Conservation (phyloP, 2,329 filamentous ascomycete genomes). For the Penicillium sclerotigenum region DNA sequence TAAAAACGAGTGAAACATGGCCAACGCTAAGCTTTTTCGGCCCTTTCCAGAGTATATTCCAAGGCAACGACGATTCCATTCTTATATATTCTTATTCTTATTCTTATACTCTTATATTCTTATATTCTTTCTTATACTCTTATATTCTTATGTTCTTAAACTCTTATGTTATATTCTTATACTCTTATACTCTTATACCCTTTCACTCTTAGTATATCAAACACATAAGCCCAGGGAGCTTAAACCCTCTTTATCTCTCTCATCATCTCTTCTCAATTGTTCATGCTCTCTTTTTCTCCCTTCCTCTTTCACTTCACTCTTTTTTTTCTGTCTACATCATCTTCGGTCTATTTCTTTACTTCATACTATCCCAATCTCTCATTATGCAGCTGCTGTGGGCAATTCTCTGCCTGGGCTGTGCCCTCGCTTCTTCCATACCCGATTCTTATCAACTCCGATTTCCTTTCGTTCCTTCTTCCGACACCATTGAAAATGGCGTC, state of each 20-base stretch:
- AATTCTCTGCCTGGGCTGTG: constrained; percentile 11
- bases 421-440: constrained; percentile 14
- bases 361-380: neutral
- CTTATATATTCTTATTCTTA: no score
- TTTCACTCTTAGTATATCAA: no score
- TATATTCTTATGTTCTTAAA: no score
- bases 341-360: neutral
- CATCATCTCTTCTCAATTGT: neutral
- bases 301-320: neutral
- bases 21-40: neutral
- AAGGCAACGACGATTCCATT: no score
- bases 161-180: no score
- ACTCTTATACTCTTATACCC: no score
- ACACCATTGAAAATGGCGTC: neutral
- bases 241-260: neutral
- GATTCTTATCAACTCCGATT: constrained; percentile 19
- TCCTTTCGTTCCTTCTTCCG: constrained; percentile 16
- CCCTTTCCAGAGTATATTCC: neutral
- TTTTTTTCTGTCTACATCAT: neutral
- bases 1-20: neutral
- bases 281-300: neutral
- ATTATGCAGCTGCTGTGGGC: constrained; percentile 18
- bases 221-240: neutral
- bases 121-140: no score
- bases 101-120: no score